These are phyloP conservation scores for Heliosperma pusillum DNA, from an alignment of 148 eudicot genomes.

Conservation along the genomic window DNA sequence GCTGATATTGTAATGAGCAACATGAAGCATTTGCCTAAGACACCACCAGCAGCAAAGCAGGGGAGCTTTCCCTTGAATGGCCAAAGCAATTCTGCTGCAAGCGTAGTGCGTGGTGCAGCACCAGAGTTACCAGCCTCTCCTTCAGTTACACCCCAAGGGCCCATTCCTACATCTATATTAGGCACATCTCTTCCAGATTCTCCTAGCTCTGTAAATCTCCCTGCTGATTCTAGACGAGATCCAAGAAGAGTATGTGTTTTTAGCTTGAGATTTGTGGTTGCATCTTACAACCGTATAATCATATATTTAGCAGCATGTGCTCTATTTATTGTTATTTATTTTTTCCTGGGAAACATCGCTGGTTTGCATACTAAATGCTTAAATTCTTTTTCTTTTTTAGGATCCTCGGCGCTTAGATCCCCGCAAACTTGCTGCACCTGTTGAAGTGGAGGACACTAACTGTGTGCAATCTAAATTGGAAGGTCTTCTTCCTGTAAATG, in stretches of 20 bases:
- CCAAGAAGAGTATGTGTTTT: slow-evolving; percentile 74
- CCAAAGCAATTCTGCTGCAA: slow-evolving; percentile 33
- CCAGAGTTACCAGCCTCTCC: slow-evolving; percentile 37
- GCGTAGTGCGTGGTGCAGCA: slow-evolving; percentile 32
- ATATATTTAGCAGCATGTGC: not conserved
- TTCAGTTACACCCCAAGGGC: slow-evolving; percentile 34
- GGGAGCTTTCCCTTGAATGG: slow-evolving; percentile 29
- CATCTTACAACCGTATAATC: slow-evolving; percentile 1
- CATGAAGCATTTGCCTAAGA: slow-evolving; percentile 89
- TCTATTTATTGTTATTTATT: no score
- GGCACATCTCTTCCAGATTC: slow-evolving; percentile 45
- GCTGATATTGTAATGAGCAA: slow-evolving; percentile 93
- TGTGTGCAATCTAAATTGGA: slow-evolving; percentile 37
- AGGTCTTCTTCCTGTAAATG: slow-evolving; percentile 28
- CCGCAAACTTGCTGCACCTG: slow-evolving; percentile 44
- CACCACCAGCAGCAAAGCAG: slow-evolving; percentile 40
- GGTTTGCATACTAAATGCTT: not conserved
- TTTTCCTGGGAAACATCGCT: not conserved
- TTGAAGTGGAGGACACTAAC: slow-evolving; percentile 51
- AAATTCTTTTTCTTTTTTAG: slow-evolving; percentile 36
- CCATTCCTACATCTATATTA: slow-evolving; percentile 29
- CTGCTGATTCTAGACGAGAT: slow-evolving; percentile 78
- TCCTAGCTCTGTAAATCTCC: slow-evolving; percentile 39
- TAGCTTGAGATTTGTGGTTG: slow-evolving; percentile 14
- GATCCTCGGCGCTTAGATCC: slow-evolving; percentile 98